Evolutionary conservation across 352 stramenopile species (phyloP).

Genomic region (Phytopythium boreale): DNA sequence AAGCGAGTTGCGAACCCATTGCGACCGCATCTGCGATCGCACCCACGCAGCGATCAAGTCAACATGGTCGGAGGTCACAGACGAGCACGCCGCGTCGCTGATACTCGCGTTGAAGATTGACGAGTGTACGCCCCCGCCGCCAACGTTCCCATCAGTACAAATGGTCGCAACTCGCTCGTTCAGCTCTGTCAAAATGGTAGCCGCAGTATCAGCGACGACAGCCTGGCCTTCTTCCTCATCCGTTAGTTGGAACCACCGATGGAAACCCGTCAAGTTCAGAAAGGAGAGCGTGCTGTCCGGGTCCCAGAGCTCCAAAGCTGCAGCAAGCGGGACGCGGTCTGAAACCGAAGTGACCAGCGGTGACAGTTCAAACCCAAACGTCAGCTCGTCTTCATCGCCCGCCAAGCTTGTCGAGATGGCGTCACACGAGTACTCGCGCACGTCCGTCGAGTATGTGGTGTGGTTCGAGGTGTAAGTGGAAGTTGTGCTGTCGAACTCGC

Average conservation of each 20-base stretch:
- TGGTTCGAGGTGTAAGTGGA: slow-evolving; percentile 26
- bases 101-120: slow-evolving; percentile 50
- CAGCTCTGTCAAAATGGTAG: slow-evolving; percentile 20
- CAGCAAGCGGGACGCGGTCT: slow-evolving; percentile 33
- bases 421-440: slow-evolving; percentile 43
- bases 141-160: slow-evolving; percentile 15
- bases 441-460: slow-evolving; percentile 25
- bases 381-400: slow-evolving; percentile 41
- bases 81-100: slow-evolving; percentile 21
- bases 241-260: slow-evolving; percentile 36
- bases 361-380: slow-evolving; percentile 44
- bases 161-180: slow-evolving; percentile 31
- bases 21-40: slow-evolving; percentile 6
- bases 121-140: slow-evolving; percentile 32
- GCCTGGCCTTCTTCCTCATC: slow-evolving; percentile 4
- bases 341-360: slow-evolving; percentile 11
- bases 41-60: slow-evolving; percentile 39
- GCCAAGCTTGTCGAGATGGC: slow-evolving; percentile 38
- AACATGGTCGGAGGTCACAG: slow-evolving; percentile 29
- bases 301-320: slow-evolving; percentile 40
- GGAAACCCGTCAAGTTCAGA: slow-evolving; percentile 36
- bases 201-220: background rate
- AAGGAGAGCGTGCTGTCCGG: slow-evolving; percentile 42
- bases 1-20: slow-evolving; percentile 43
- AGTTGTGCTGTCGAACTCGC: slow-evolving; percentile 17